phyloP scores from a whole-genome alignment of 2,329 filamentous ascomycete species.

The Fusarium nygamai region DNA sequence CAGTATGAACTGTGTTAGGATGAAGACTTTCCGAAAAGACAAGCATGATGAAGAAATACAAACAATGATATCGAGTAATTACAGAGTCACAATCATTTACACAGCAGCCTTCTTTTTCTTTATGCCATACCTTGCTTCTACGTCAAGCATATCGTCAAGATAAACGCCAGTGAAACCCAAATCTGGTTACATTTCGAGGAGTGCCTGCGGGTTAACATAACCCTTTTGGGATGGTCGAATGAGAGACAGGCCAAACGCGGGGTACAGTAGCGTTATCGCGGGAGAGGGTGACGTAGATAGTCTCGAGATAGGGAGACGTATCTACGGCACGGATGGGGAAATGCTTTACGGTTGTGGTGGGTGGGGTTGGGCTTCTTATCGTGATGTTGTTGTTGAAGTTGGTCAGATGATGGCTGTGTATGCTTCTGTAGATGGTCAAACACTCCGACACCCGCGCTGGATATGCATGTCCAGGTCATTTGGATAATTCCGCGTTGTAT shows the following conservation, averaged over 20 bases:
- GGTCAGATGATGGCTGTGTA: not conserved
- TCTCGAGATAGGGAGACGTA: not conserved
- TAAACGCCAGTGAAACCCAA: slow-evolving; percentile 14
- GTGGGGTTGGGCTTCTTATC: slow-evolving; percentile 1
- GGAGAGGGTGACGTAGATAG: slow-evolving; percentile 20
- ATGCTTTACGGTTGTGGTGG: slow-evolving; percentile 4
- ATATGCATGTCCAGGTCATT: not conserved
- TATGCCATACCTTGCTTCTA: slow-evolving; percentile 5
- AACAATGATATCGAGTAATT: not conserved
- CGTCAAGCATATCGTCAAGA: slow-evolving; percentile 1
- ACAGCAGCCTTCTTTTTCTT: slow-evolving; percentile 29
- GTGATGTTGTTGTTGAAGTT: not conserved
- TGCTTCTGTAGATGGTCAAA: not conserved
- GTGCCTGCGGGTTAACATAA: slow-evolving; percentile 27
- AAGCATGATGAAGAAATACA: slow-evolving; percentile 16
- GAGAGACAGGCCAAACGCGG: slow-evolving; percentile 16
- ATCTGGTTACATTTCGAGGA: slow-evolving; percentile 27
- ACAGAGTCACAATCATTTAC: not conserved
- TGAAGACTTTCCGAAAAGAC: slow-evolving; percentile 19
- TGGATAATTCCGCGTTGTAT: not conserved
- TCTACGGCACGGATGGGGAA: slow-evolving; percentile 11
- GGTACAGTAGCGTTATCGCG: slow-evolving; percentile 30
- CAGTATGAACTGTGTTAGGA: slow-evolving; percentile 5
- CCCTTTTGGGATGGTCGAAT: slow-evolving; percentile 17
- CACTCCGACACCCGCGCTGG: not conserved